These are phyloP conservation scores for Tricholoma saponaceum DNA, from an alignment of 768 basidiomycete genomes.

Conservation along the genomic window DNA sequence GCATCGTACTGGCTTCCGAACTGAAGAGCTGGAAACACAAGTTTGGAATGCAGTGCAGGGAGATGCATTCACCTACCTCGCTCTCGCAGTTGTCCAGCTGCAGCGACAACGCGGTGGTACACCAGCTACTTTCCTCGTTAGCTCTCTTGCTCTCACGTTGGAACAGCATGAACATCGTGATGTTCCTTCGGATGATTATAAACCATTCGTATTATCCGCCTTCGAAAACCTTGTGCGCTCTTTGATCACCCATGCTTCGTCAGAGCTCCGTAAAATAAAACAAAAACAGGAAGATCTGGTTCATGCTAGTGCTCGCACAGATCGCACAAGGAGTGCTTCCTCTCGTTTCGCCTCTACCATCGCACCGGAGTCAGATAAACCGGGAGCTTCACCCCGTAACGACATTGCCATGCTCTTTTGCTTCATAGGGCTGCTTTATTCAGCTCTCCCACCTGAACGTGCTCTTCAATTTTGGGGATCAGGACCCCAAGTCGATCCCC, in stretches of 20 bases:
- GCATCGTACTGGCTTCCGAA: conserved; percentile 59
- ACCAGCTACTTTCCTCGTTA: conserved; percentile 31
- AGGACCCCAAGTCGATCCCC: conserved; percentile 38
- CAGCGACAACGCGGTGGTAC: conserved; percentile 37
- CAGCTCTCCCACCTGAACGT: conserved; percentile 65
- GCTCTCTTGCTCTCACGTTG: conserved; percentile 25
- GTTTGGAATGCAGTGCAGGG: conserved; percentile 83
- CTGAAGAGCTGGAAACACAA: conserved; percentile 77
- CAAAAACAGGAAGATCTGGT: conserved; percentile 85
- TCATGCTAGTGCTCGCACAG: conserved; percentile 61
- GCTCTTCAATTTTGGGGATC: conserved; percentile 88
- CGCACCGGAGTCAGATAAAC: conserved; percentile 36
- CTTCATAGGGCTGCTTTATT: conserved; percentile 79
- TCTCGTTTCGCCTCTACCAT: conserved; percentile 39
- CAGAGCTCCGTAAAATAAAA: conserved; percentile 81
- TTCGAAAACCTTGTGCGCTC: conserved; percentile 73
- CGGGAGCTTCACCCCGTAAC: conserved; percentile 54
- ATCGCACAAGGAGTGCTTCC: conserved; percentile 52
- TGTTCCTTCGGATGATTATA: conserved; percentile 48
- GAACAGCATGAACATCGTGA: conserved; percentile 46
- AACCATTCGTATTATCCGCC: conserved; percentile 47
- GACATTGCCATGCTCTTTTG: conserved; percentile 84
- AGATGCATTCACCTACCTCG: conserved; percentile 74
- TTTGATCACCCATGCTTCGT: conserved; percentile 71
- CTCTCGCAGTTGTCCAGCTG: conserved; percentile 53